A percentile compares a stretch with the other conserved stretches of the same genome.
These are phyloP conservation scores for Artemisia tridentata DNA, from an alignment of 129 eudicot genomes.

Conservation along the genomic window DNA sequence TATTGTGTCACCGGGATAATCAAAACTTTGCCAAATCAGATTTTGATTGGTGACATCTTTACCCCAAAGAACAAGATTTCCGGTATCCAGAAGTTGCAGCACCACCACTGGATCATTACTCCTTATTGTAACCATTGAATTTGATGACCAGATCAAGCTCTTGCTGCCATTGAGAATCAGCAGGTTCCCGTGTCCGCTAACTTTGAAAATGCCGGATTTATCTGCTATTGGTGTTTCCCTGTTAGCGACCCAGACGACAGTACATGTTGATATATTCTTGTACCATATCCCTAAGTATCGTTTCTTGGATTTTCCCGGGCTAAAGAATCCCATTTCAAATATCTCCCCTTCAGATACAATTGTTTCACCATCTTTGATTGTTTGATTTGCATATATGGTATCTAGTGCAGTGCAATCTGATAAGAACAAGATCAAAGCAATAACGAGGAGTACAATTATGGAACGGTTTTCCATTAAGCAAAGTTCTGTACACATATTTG, in stretches of 20 bases:
- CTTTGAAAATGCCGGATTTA: background rate
- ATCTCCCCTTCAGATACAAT: background rate
- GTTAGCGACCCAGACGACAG: slow-evolving; percentile 27
- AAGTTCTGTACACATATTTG: background rate
- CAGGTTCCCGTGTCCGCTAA: slow-evolving; percentile 8
- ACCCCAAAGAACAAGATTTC: slow-evolving; percentile 19
- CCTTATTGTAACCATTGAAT: background rate
- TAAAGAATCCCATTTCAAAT: slow-evolving; percentile 27
- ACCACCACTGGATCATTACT: slow-evolving; percentile 4
- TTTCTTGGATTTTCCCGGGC: slow-evolving; percentile 9
- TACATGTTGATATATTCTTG: slow-evolving; percentile 18
- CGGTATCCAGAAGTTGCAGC: slow-evolving; percentile 14
- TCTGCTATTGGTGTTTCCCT: slow-evolving; percentile 8
- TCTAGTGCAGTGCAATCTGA: slow-evolving; percentile 2
- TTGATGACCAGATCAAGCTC: slow-evolving; percentile 20
- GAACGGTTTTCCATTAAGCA: background rate
- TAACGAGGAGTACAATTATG: background rate
- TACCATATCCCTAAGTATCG: slow-evolving; percentile 32
- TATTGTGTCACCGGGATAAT: slow-evolving; percentile 23
- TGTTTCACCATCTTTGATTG: slow-evolving; percentile 19
- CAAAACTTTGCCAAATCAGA: slow-evolving; percentile 28
- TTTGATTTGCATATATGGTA: background rate
- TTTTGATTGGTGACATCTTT: background rate
- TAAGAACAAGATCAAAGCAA: background rate
- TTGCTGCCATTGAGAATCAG: slow-evolving; percentile 4